Base-by-base conservation (phyloP, 1,284 basidiomycete species). In the Trametes pubescens region DNA sequence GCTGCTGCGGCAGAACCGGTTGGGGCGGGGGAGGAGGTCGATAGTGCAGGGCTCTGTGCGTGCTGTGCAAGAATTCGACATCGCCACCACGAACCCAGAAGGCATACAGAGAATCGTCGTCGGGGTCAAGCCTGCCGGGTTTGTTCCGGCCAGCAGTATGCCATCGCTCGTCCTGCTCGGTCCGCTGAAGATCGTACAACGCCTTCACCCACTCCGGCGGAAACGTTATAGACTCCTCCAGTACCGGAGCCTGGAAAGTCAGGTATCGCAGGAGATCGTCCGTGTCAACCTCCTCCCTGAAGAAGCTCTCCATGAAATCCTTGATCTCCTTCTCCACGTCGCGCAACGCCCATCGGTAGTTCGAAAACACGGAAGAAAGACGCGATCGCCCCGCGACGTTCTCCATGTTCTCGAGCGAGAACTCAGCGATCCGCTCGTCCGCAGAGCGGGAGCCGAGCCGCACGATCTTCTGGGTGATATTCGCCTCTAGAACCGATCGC, bases 401-500 rank as follows among this genome's bases (percentile, higher is more conserved):
- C 71, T 89, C 88, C 32, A 85, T 72, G 1, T 76, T 79, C 59
- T 88, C 85, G n/a, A 91, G 80, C 1, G 84, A 85, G 70, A 80
- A 89, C 49, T 84, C 54, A 2, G 82, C 76, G 24, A 92, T 84
- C 6, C 82, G 77, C 59, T 89, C 85, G 61, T 91, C 86, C 1
- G 83, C 77, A 8, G 86, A 83, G 9, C 86, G 80, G 21, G 84
- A 81, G 0, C 91, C 91, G 3, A 92, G 77, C 2, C 90, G 85
- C 11, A 91, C 84, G 26, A 93, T 81, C 43, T 85, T 81, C 0
- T 77, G 74, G 0, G 89, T 91, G 59, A 93, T 90, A 0, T 75
- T 74, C 0, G 82, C 83, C 65, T 92, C 86, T 2, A 91, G 77
- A 2, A 91, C 80, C 0, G 85, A 84, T 9, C 78, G 76, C 3